These are phyloP conservation scores for Vickermania ingenoplastis DNA, from an alignment of 208 protist species.

Conservation along the genomic window DNA sequence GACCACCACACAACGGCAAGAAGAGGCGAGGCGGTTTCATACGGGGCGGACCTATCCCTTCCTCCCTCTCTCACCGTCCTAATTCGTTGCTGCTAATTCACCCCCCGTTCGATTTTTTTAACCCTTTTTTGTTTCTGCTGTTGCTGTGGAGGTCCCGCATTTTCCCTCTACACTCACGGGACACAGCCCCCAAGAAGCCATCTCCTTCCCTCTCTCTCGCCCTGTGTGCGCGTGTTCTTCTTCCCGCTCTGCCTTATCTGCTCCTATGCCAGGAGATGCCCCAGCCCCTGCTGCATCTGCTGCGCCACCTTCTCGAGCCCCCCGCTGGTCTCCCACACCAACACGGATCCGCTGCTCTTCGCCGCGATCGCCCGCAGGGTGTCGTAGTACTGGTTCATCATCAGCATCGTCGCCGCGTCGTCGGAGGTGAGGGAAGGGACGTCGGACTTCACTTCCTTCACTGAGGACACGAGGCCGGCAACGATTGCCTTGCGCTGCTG, in stretches of 20 bases:
- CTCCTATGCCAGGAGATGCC: conserved; percentile 24
- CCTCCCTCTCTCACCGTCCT: no score
- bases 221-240: no score
- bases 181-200: no score
- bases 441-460: conserved; percentile 29
- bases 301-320: conserved; percentile 43
- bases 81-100: no score
- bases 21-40: no score
- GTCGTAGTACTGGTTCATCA: conserved; percentile 83
- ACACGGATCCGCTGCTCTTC: conserved; percentile 23
- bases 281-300: conserved; percentile 34
- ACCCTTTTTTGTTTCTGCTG: no score
- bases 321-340: conserved; percentile 47
- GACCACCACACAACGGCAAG: no score
- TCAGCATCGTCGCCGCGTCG: conserved; percentile 57
- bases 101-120: no score
- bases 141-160: no score
- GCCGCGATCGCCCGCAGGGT: conserved; percentile 43
- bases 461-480: conserved; percentile 40
- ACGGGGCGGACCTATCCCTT: no score
- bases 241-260: background rate
- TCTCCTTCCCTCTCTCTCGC: no score
- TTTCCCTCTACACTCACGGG: no score
- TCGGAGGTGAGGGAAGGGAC: conserved; percentile 30
- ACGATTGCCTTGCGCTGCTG: conserved; percentile 69